These are phyloP conservation scores for Cyberlindnera misumaiensis DNA, from an alignment of 805 yeast species.

Conservation along the genomic window DNA sequence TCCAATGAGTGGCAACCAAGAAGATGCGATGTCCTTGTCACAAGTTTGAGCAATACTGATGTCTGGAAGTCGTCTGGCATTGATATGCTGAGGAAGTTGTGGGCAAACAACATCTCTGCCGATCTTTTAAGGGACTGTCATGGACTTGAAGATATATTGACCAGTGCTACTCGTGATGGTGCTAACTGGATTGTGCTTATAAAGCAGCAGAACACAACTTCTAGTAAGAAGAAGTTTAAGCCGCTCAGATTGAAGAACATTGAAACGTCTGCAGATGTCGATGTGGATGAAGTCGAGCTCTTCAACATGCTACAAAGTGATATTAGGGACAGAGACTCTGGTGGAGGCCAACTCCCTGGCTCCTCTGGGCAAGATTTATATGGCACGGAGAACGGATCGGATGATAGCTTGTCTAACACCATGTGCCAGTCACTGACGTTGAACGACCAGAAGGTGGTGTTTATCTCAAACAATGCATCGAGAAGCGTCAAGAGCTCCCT, in stretches of 20 bases:
- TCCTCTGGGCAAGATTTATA: slow-evolving; percentile 18
- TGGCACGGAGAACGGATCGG: slow-evolving; percentile 17
- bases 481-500: slow-evolving; percentile 69
- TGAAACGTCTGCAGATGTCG: slow-evolving; percentile 55
- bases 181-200: slow-evolving; percentile 72
- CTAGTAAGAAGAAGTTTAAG: slow-evolving; percentile 50
- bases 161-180: slow-evolving; percentile 60
- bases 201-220: slow-evolving; percentile 50
- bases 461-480: slow-evolving; percentile 76
- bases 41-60: slow-evolving; percentile 51
- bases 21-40: slow-evolving; percentile 77
- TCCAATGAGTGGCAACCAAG: slow-evolving; percentile 43
- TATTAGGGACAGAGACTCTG: slow-evolving; percentile 7
- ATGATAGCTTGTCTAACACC: slow-evolving; percentile 19
- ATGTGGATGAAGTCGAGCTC: slow-evolving; percentile 66
- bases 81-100: slow-evolving; percentile 53
- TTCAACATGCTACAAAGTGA: slow-evolving; percentile 34
- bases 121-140: slow-evolving; percentile 49
- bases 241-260: slow-evolving; percentile 70
- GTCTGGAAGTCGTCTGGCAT: slow-evolving; percentile 55
- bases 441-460: slow-evolving; percentile 47
- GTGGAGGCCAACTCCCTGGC: slow-evolving; percentile 1
- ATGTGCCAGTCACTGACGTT: slow-evolving; percentile 25
- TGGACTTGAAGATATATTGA: slow-evolving; percentile 56
- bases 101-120: slow-evolving; percentile 76